Conservation (phyloP, 1,139 yeast species). For the Petasospora rhodanensis region DNA sequence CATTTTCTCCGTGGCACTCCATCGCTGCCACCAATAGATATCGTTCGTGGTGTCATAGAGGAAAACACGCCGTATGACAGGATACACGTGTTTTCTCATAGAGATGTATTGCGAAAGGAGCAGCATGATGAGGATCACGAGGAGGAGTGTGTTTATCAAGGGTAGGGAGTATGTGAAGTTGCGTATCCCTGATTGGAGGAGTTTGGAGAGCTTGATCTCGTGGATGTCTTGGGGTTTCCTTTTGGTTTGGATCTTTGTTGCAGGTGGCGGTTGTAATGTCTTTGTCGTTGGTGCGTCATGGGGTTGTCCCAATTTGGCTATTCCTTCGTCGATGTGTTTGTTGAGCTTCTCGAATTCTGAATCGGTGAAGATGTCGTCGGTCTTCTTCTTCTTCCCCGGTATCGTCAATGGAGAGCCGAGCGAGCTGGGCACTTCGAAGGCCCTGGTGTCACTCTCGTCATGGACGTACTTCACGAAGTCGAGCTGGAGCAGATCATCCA, state of each 20-base stretch:
- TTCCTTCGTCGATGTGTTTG: conserved; percentile 8
- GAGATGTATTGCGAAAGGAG: conserved; percentile 4
- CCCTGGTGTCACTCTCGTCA: conserved; percentile 7
- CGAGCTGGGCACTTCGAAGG: conserved; percentile 9
- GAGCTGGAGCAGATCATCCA: conserved; percentile 13
- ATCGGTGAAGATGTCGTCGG: conserved; percentile 3
- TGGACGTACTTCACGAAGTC: conserved; percentile 11
- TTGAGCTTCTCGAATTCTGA: conserved; percentile 5
- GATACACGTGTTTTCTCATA: conserved; percentile 3
- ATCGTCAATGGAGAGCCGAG: conserved; percentile 13
- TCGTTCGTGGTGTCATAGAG: conserved; percentile 11
- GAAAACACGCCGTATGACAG: conserved; percentile 3
- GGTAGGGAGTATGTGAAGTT: conserved; percentile 2
- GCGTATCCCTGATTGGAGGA: neutral
- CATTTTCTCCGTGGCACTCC: conserved; percentile 8
- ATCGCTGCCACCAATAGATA: conserved; percentile 17
- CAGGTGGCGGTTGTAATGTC: conserved; percentile 1
- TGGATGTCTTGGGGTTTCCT: neutral
- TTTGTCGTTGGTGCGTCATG: too few relatives aligned
- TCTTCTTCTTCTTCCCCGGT: conserved; percentile 2
- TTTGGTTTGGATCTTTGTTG: neutral
- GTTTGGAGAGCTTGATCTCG: neutral
- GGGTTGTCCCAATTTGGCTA: conserved; percentile 3
- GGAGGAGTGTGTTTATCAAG: conserved; percentile 6
- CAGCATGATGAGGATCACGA: conserved; percentile 5